A percentile compares a stretch with the other conserved stretches of the same genome.
phyloP scores from a whole-genome alignment of 345 rosid species.

The Salix arbutifolia region DNA sequence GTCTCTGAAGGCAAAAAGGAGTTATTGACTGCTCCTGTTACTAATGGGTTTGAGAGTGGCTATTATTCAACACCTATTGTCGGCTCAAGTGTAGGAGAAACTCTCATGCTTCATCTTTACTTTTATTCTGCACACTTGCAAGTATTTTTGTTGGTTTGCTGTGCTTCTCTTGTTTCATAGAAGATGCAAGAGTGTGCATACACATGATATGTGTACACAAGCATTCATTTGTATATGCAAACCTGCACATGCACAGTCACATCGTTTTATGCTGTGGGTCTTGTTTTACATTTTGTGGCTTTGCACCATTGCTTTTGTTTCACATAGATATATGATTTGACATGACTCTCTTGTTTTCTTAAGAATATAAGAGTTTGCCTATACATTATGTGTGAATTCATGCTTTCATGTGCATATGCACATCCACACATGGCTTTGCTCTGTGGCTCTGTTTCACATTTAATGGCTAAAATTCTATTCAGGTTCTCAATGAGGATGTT shows the following conservation, averaged over 20 bases:
- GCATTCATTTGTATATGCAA: neutral
- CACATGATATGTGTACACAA: neutral
- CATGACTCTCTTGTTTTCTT: neutral
- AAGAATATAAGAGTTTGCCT: neutral
- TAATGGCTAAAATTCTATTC: conserved; percentile 23
- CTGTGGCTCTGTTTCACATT: conserved; percentile 11
- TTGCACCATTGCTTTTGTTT: neutral
- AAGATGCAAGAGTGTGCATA: neutral
- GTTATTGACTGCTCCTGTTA: conserved; percentile 23
- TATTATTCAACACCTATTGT: conserved; percentile 42
- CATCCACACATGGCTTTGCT: neutral
- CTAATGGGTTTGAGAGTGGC: conserved; percentile 35
- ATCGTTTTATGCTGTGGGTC: neutral
- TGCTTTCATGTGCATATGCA: neutral
- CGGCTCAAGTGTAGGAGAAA: conserved; percentile 41
- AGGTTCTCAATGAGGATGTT: conserved; percentile 68
- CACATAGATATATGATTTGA: neutral
- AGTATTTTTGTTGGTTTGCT: neutral
- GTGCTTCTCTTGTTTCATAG: neutral
- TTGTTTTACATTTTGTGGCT: neutral
- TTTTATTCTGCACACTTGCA: neutral
- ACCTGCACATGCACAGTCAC: neutral
- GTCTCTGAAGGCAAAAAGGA: conserved; percentile 34
- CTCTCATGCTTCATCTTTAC: conserved; percentile 1
- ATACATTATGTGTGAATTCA: neutral